Evolutionary conservation across 768 basidiomycete species (phyloP), one percentile per base, ranked within the genome.

Genomic region (Collybiopsis luxurians): DNA sequence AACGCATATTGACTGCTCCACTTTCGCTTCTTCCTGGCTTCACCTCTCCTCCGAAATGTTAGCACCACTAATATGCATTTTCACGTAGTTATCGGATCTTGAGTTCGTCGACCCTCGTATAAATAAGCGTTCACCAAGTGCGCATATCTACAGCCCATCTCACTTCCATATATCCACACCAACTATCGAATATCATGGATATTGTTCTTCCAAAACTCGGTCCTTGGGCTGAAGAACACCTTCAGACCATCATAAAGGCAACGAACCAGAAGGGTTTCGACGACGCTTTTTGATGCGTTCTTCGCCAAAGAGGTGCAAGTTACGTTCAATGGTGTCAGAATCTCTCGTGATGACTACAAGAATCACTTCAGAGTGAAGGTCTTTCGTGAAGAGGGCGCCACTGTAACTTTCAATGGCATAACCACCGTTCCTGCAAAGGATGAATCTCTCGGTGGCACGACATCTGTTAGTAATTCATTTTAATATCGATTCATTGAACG

Each of bases 271-370:
- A 57, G 0, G 69, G 64, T 17, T 77, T 80, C 57, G 57, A 72
- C 46, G 30, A 57, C 19, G 71, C 74, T 0, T 78, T n/a, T 81
- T 64, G 72, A 80, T 34, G 63, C 56, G 2, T 76, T 78, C 57
- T 64, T 82, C 55, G 70, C 75, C 6, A 28, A 65, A 36, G 23
- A 75, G 15, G 48, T 68, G 27, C 63, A 59, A 0, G 65, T 80
- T 55, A 71, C 67, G 2, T 64, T 81, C 55, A 82, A 82, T 58
- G 79, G 76, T 17, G 65, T 68, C 24, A 28, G 64, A 12, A 26
- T 75, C 34, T 68, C 74, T 24, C 75, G 75, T 21, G 70, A 71
- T 0, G 68, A 72, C 23, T 81, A 79, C 67, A 71, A 75, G 62
- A 40, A 65, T 46, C 67, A 70, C 46, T 60, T 81, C 28, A 70